Base-by-base conservation (phyloP, 371 early-diverging fungal species). In the Mucor piriformis region DNA sequence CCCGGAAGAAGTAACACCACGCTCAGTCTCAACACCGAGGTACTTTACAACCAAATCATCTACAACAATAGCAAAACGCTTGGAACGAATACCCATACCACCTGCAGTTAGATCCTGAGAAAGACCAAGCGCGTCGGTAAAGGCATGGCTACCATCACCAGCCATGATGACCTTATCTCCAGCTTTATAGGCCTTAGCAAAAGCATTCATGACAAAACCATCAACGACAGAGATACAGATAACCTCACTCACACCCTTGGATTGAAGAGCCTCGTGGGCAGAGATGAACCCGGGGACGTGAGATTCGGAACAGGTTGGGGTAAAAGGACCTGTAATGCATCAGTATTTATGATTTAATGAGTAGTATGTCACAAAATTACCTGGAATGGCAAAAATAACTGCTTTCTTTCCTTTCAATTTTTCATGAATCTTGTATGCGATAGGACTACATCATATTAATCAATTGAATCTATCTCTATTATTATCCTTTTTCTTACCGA, bases 381-480 rank as follows among this genome's bases (percentile, higher is more conserved):
- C 88, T 15, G 90, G 90, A 16, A 90, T 85, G 23, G 84, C 84
- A 72, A 90, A 86, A 67, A 90, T 73, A 43, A 90, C 86, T n/a
- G 83, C 88, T 67, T 82, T 85, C 79, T 88, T 89, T 57, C 81
- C 83, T 79, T 82, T 83, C 73, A 88, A 84, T 50, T 83, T 75
- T 48, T 75, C 77, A 42, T 77, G 79, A 3, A 81, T 67, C 60
- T 76, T 80, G 54, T 75, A 55, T 3, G 54, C 38, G 64, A 67
- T 52, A 24, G 72, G 72, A 16, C 65, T 62, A 53, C n/a, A 43
- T 20, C 32, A 51, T 6, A 42, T 42, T 8, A n/a, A 10, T 4
- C 16, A n/a, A 42, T 16, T 42, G 40, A 16, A n/a, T 5, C 37
- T 54, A 16, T 13, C 34, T 23, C 27, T 23, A 29, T 34, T 51